Conservation (phyloP, 805 yeast species). For the Saccharomycopsis sp. region DNA sequence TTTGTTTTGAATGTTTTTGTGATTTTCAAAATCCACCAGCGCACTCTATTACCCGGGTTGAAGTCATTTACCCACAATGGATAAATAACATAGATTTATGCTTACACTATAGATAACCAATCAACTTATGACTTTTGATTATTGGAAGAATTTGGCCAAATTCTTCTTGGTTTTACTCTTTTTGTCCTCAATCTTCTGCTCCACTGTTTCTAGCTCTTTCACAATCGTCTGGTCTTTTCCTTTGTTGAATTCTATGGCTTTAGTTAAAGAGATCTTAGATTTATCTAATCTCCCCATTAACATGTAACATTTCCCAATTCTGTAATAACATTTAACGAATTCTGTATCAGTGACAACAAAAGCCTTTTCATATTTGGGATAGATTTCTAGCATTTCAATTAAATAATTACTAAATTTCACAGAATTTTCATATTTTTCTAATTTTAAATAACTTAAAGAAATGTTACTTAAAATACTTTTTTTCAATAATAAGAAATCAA, state of each 20-base stretch:
- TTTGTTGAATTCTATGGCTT: constrained; percentile 31
- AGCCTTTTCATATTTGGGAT: constrained; percentile 21
- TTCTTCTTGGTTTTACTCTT: constrained; percentile 43
- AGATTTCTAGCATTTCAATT: constrained; percentile 30
- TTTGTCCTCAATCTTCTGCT: constrained; percentile 29
- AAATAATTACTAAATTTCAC: constrained; percentile 46
- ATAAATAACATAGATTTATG: too few species aligned
- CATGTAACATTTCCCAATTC: constrained; percentile 40
- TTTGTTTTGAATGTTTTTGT: too few species aligned
- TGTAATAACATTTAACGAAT: constrained; percentile 46
- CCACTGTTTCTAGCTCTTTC: constrained; percentile 33
- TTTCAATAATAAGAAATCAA: constrained; percentile 37
- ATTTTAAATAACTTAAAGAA: constrained; percentile 42
- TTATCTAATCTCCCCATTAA: constrained; percentile 36
- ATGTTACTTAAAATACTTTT: constrained; percentile 38
- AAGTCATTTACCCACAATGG: too few species aligned
- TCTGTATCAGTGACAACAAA: constrained; percentile 30
- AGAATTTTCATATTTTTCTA: constrained; percentile 37
- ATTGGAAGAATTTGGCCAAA: constrained; percentile 62
- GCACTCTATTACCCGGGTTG: too few species aligned
- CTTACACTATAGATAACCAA: too few species aligned
- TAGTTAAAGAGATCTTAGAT: constrained; percentile 37
- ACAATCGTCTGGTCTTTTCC: constrained; percentile 42
- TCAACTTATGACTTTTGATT: too few species aligned
- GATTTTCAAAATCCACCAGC: too few species aligned